phyloP scores from a whole-genome alignment of 179 eudicot genomes.

The Silene vulgaris region DNA sequence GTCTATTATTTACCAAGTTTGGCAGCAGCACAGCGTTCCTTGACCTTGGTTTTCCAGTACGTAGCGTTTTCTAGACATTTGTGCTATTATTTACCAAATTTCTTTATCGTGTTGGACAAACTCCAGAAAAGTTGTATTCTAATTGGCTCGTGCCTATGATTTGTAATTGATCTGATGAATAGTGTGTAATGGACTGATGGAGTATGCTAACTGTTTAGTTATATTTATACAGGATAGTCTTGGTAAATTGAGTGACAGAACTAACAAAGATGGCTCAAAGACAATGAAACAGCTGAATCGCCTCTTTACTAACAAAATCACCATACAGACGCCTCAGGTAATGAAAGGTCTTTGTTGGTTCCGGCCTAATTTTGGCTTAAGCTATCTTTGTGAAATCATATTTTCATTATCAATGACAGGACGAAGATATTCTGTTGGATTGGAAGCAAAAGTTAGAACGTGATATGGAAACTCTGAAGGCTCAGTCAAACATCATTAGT shows the following conservation, averaged over 20 bases:
- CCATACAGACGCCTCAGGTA: conserved; percentile 90
- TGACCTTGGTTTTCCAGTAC: conserved; percentile 85
- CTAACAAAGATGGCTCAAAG: conserved; percentile 67
- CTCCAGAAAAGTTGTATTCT: not conserved
- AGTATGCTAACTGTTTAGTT: not conserved
- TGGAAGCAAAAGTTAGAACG: conserved; percentile 93
- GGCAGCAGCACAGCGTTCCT: conserved; percentile 84
- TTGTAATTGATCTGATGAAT: not conserved
- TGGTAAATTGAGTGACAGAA: conserved; percentile 71
- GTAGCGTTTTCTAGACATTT: conserved; percentile 3
- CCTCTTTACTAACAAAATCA: conserved; percentile 83
- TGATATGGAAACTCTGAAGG: conserved; percentile 75
- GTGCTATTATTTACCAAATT: not conserved
- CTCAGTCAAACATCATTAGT: conserved; percentile 62
- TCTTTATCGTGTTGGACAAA: not conserved
- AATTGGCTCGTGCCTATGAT: too few species aligned
- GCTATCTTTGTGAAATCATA: not conserved
- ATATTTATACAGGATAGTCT: conserved; percentile 57
- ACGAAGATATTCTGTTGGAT: conserved; percentile 62
- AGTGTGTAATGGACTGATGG: not conserved
- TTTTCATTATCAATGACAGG: conserved; percentile 33
- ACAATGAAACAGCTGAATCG: conserved; percentile 71
- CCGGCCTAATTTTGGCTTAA: not conserved
- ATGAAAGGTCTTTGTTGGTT: not conserved
- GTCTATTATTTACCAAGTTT: conserved; percentile 76